These are phyloP conservation scores for sweet orange (Citrus sinensis) DNA, from an alignment of 345 rosid genomes.

Conservation along the genomic window DNA sequence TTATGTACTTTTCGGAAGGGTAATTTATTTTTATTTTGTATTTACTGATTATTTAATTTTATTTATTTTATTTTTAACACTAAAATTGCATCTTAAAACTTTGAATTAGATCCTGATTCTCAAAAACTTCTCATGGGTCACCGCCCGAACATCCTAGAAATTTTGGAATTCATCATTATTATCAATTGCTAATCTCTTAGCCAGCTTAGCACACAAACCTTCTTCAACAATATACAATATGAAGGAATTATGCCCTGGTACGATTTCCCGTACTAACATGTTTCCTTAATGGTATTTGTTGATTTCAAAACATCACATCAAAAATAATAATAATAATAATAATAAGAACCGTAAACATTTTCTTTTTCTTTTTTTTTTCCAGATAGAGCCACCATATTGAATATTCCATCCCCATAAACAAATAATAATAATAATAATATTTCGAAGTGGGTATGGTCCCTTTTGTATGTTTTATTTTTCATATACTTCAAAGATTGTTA, in stretches of 20 bases:
- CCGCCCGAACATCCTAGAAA: too few species aligned
- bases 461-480: background rate
- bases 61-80: background rate
- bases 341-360: constrained; percentile 1
- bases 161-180: too few species aligned
- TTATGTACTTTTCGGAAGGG: too few species aligned
- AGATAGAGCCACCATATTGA: background rate
- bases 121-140: background rate
- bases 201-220: background rate
- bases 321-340: background rate
- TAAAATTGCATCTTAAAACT: background rate
- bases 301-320: constrained; percentile 30
- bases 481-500: constrained; percentile 14
- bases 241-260: background rate
- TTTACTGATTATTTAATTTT: too few species aligned
- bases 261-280: constrained; percentile 19
- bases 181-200: background rate
- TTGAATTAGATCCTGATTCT: background rate
- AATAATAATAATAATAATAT: background rate
- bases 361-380: background rate
- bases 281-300: constrained; percentile 25
- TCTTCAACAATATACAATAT: background rate
- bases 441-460: constrained; percentile 11
- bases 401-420: background rate
- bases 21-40: too few species aligned